Evolutionary conservation across 352 stramenopile species (phyloP), one percentile per base, ranked within the genome.

Genomic region (Blastocystis sp.): DNA sequence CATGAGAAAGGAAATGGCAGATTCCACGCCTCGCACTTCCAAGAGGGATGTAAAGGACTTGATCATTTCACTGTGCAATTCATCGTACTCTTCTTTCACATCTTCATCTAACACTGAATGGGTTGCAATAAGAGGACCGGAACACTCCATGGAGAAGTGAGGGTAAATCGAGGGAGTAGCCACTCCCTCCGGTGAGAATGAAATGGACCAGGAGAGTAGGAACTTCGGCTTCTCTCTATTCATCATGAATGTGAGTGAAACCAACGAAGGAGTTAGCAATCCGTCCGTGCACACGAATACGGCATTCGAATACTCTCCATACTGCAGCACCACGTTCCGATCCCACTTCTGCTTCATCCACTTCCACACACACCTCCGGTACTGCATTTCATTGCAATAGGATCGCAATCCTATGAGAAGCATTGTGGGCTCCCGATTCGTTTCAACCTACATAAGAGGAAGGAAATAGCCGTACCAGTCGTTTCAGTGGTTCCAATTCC

Each of bases 341-440:
- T 38, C 57, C 74, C 74, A 84, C 28, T 59, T 68, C 28, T 66
- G 52, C 28, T 84, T 84, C 74, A 84, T 69, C 74, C 74, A 84
- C 21, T 54, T 68, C 52, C 52, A 84, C 9, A 84, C 57, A 57
- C 65, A 17, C 3, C 24, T 9, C 2, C 74, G 45, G 54, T 84
- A 84, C 38, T 69, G 9, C 19, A 84, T 52, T 68, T 84, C 74
- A 43, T 84, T 84, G 19, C 24, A 10, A 68, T 66, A 84, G 3
- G 74, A 84, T 2, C 74, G 74, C 28, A 84, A 34, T n/a, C 74
- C 74, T 7, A 66, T n/a, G 3, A 84, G 74, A 38, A 69, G n/a
- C 54, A 84, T 45, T 1, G 74, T 84, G 6, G 74, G 74, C 43
- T 84, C 74, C 4, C 34, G 21, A 40, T 10, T 43, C 0, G 21